Evolutionary conservation across 306 rosid species (phyloP), one percentile per base, ranked within the genome.

Genomic region (Dalbergia oliveri): DNA sequence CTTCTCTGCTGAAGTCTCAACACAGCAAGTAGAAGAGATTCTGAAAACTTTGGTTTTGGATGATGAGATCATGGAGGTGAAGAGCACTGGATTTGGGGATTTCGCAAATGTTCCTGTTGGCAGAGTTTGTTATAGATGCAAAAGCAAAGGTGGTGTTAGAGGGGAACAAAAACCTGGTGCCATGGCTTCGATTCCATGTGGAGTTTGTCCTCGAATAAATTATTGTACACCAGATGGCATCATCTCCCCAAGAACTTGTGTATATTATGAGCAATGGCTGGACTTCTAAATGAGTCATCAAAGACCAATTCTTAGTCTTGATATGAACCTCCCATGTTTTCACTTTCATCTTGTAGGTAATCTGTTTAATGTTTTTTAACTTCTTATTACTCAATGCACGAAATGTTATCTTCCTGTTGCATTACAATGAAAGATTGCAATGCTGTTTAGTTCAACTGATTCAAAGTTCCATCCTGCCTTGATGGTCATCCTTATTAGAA

Each of bases 141-240:
- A 69, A 62, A 85, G 80, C 75, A 92, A 85, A 75, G 88, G 84
- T 9, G 84, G 93, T 4, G 43, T 1, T 34, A 83, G 33, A 76
- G 90, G 76, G 67, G 93, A 89, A 21, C 77, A 79, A 6, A 89
- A 76, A 61, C 15, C 64, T 3, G 88, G 87, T 31, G 84, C 87
- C 67, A 73, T 88, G 86, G 88, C 94, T 69, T 89, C 93, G 65
- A 85, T 88, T 79, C 96, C 92, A 8, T 94, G 97, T 51, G 94
- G 91, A 65, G 94, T 91, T 81, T 94, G 98, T 81, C 93, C 95
- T 0, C 68, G 91, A 59, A 85, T 88, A 19, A 89, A 66, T 79
- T 23, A 44, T 5, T 92, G 98, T 65, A 75, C 97, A 10, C 85
- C 93, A 2, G 88, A 89, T 71, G 96, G 96, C 71, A 71, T 83